Evolutionary conservation across 129 eudicot genomes (phyloP).

Genomic region (Arctium lappa): DNA sequence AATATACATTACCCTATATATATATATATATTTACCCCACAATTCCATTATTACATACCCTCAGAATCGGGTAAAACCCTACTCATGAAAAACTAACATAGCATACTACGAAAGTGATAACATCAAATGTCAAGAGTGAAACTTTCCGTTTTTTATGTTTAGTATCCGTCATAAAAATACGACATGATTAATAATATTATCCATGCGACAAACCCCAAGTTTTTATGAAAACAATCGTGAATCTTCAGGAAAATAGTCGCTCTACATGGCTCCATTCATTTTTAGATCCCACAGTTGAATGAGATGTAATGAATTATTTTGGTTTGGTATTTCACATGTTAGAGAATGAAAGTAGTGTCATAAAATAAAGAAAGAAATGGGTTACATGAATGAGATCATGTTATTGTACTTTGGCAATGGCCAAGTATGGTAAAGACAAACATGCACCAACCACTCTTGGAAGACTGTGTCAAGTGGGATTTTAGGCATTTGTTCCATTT

Average conservation of each 20-base stretch:
- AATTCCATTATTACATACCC: neutral
- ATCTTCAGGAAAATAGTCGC: neutral
- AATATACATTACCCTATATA: too few species aligned
- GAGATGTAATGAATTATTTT: neutral
- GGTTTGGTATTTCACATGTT: neutral
- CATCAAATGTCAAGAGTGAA: neutral
- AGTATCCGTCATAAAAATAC: neutral
- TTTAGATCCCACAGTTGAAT: neutral
- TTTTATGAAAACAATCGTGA: neutral
- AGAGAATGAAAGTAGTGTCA: neutral
- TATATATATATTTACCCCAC: neutral
- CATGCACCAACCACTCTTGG: slow-evolving; percentile 29
- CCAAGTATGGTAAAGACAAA: slow-evolving; percentile 26
- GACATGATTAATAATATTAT: neutral
- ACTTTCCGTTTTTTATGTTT: neutral
- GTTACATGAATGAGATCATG: slow-evolving; percentile 4
- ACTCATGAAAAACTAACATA: neutral
- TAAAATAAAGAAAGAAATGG: neutral
- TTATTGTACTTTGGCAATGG: slow-evolving; percentile 19
- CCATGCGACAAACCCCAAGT: neutral
- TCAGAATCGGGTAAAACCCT: neutral
- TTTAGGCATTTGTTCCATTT: slow-evolving; percentile 29
- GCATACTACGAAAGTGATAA: neutral
- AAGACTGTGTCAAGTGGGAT: slow-evolving; percentile 28
- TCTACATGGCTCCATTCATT: neutral